Evolutionary conservation across 352 stramenopile species (phyloP), one percentile per base, ranked within the genome.

Genomic region (Phytophthora fragariae): DNA sequence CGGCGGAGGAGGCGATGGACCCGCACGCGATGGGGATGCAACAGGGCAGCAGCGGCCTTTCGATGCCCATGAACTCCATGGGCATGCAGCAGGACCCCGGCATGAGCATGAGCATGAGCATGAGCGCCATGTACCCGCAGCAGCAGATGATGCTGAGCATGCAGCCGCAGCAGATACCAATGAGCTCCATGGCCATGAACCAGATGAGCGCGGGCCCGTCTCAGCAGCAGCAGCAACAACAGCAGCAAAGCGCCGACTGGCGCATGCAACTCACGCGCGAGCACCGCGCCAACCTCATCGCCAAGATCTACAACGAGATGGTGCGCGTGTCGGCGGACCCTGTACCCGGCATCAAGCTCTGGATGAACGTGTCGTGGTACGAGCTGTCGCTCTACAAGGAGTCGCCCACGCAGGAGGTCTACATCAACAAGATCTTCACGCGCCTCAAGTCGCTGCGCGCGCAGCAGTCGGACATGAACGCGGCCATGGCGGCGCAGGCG

Each of bases 341-440:
- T 19, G 76, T 89, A 37, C 87, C 89, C 0, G 89, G 89, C 27
- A 96, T 96, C 61, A 93, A 93, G 74, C 84, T 96, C 60, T 96
- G 89, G 89, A 96, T 94, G 84, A 94, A 96, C 70, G 89, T 94
- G 37, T 89, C 89, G 57, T 94, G 89, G 86, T 96, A 93, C 73
- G 89, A 96, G 70, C 70, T 96, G 46, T 89, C 86, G 62, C 73
- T 94, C n/a, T 96, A 92, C 79, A 93, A 93, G 73, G 89, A 96
- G 75, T 93, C 87, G 37, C 88, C 82, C 24, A 96, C 89, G 15
- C 87, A 96, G 70, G 85, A 96, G 58, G 85, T 92, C 61, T 96
- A 96, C 76, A 96, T 96, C 68, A 94, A 90, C 73, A 94, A 96
- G 82, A 96, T 96, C 64, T 93, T 94, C 71, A 94, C 92, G 46